These are phyloP conservation scores for Volvox reticuliferus DNA, from an alignment of 139 green algal genomes.

Conservation along the genomic window DNA sequence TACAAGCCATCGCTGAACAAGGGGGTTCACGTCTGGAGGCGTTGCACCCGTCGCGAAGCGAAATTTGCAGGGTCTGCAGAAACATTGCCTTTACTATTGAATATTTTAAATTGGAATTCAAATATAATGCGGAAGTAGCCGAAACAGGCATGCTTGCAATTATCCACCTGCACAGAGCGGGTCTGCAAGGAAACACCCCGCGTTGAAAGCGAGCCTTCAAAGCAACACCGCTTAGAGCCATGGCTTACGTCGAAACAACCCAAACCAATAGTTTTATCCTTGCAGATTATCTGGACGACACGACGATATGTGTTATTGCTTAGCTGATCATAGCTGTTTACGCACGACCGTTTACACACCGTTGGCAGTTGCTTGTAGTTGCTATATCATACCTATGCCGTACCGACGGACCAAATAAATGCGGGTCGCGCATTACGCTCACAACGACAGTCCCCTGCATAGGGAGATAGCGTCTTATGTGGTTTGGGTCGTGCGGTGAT, in stretches of 20 bases:
- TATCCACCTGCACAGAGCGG: neutral
- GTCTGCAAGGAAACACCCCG: neutral
- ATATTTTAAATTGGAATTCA: neutral
- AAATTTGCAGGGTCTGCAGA: neutral
- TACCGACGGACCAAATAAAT: too few relatives aligned
- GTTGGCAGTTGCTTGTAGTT: too few relatives aligned
- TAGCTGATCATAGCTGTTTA: neutral
- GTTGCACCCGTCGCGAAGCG: neutral
- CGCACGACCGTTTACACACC: too few relatives aligned
- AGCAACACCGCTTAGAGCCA: neutral
- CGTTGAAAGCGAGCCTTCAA: neutral
- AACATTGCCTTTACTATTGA: neutral
- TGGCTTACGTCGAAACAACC: neutral
- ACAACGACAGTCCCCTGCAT: too few relatives aligned
- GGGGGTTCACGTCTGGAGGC: neutral
- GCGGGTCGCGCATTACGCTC: too few relatives aligned
- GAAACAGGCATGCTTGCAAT: neutral
- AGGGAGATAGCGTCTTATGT: too few relatives aligned
- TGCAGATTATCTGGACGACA: neutral
- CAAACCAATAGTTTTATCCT: neutral
- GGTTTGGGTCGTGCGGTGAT: too few relatives aligned
- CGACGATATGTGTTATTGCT: neutral
- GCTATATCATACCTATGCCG: too few relatives aligned
- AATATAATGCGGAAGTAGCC: neutral
- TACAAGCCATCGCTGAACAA: conserved; percentile 47